Base-by-base conservation (phyloP, 2,329 filamentous ascomycete genomes). In the Exophiala phaeomuriformis region DNA sequence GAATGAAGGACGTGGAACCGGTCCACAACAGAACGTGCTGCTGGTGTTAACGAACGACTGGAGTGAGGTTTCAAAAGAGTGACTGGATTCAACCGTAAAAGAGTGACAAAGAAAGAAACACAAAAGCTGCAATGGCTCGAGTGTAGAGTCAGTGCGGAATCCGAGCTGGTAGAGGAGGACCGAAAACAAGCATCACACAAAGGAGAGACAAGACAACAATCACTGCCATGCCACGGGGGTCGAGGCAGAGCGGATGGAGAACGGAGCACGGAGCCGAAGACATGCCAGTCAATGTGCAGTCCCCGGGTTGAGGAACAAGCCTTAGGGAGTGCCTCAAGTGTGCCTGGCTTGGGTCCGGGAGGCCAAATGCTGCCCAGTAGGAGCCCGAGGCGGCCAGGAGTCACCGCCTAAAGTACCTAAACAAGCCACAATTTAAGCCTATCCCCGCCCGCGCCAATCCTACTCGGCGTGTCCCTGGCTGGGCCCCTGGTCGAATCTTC, bases 31-130 rank as follows among this genome's bases (percentile, higher is more conserved):
- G 37, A 41, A 51, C 33, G 39, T n/a, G 28, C 33, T 27, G 49
- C 9, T 47, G 35, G 46, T 33, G 47, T 42, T 30, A 63, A 61
- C 7, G 61, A 63, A 51, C 47, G 61, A 63, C 61, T 63, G 27
- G 29, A 51, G 58, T 62, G 45, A 59, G 59, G 35, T 32, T 32
- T 36, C 44, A 60, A 62, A 62, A 52, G 60, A 62, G 46, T 60
- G 61, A 58, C 60, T 54, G 51, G 27, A 47, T 42, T 51, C 31
- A 47, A 51, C 33, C 9, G 46, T 30, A 53, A 57, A 56, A 29
- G 47, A 58, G 49, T 29, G 53, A 61, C 53, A 57, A 54, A 54
- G 49, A 50, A 37, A 49, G 49, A 52, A n/a, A 40, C 42, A 39
- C 35, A 44, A 39, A 39, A 8, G 36, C 9, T 39, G 28, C 6